Evolutionary conservation across 306 rosid genomes (phyloP).

Genomic region (Prunus fruticosa): DNA sequence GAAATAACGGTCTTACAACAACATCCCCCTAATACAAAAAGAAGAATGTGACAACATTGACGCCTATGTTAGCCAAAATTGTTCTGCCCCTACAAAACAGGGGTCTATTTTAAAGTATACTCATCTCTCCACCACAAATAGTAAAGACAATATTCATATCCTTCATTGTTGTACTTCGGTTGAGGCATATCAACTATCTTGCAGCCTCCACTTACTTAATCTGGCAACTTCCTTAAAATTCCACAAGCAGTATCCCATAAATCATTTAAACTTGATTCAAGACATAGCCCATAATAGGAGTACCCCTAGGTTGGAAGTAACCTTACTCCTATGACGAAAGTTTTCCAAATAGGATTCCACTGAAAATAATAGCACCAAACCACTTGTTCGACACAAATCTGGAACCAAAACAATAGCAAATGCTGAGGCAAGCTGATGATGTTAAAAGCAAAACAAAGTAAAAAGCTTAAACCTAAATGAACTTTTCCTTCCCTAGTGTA

Average conservation of each 20-base stretch:
- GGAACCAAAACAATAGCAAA: conserved; percentile 16
- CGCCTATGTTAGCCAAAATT: background rate
- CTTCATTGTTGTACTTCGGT: background rate
- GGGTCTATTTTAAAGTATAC: background rate
- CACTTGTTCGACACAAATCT: conserved; percentile 94
- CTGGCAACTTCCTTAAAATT: background rate
- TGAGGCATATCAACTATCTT: background rate
- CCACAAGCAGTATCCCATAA: conserved; percentile 3
- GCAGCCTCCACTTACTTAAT: background rate
- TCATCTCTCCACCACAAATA: background rate
- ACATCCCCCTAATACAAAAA: background rate
- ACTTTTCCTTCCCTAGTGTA: background rate
- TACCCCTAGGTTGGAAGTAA: background rate
- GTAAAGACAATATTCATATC: background rate
- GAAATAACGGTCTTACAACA: background rate
- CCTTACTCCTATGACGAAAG: conserved; percentile 43
- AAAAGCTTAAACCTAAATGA: background rate
- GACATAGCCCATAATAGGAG: background rate
- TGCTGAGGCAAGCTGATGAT: conserved; percentile 8
- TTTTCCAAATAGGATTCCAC: conserved; percentile 72
- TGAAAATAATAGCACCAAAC: conserved; percentile 86
- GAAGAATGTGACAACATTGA: background rate
- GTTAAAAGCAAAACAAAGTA: conserved; percentile 12
- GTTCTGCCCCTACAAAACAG: background rate
- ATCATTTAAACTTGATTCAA: background rate